phyloP scores from a whole-genome alignment of 345 rosid species.

The Gossypium rotundifolium region DNA sequence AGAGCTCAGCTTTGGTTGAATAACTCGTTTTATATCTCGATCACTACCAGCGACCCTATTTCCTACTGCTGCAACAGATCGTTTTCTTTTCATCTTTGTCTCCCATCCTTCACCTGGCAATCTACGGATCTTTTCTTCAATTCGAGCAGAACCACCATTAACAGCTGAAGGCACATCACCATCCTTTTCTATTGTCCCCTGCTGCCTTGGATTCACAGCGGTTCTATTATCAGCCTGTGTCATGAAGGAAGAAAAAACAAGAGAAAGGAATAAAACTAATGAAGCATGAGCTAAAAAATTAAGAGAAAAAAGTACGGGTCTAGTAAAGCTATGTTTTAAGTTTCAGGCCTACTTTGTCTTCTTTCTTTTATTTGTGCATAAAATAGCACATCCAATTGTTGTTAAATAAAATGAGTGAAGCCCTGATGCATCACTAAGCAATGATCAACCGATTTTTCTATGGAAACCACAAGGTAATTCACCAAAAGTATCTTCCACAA shows the following conservation, averaged over 20 bases:
- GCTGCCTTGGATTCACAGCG: conserved; percentile 47
- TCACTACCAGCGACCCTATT: conserved; percentile 59
- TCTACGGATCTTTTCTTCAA: conserved; percentile 76
- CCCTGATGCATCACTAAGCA: background rate
- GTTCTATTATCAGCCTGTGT: conserved; percentile 51
- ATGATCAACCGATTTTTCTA: background rate
- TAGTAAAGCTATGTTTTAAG: background rate
- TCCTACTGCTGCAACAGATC: conserved; percentile 76
- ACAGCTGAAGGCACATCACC: conserved; percentile 52
- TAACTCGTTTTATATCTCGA: conserved; percentile 47
- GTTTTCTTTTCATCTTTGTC: conserved; percentile 78
- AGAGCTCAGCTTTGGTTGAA: conserved; percentile 46
- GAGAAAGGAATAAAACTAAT: background rate
- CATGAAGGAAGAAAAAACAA: conserved; percentile 2
- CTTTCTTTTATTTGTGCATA: background rate
- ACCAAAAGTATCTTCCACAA: background rate
- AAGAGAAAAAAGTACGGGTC: background rate
- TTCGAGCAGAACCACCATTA: conserved; percentile 41
- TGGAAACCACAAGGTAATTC: background rate
- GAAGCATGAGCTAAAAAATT: background rate
- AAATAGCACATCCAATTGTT: background rate
- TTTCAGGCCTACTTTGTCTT: background rate
- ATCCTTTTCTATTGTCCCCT: conserved; percentile 47
- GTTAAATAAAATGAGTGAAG: background rate
- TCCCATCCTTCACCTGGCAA: conserved; percentile 97